Evolutionary conservation across 2,329 filamentous ascomycete genomes (phyloP).

Genomic region (Monilinia fructicola): DNA sequence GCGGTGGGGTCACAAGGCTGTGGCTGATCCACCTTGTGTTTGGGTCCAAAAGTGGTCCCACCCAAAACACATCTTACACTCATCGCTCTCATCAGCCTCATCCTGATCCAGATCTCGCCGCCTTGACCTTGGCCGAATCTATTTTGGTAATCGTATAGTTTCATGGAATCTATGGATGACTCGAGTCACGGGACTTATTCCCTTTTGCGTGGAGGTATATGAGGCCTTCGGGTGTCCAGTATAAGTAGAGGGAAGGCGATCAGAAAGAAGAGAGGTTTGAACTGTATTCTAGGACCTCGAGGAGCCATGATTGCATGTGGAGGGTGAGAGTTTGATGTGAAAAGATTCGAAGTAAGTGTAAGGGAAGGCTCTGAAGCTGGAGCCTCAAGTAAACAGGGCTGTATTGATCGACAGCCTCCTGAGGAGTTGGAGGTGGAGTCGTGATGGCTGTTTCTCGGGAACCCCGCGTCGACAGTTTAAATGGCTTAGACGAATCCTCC

Average conservation of each 20-base stretch:
- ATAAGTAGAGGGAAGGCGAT: conserved; percentile 5
- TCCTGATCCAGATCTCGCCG: background rate
- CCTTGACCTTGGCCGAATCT: background rate
- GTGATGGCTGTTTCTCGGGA: conserved; percentile 6
- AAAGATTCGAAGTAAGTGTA: background rate
- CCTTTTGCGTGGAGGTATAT: background rate
- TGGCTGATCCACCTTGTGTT: conserved; percentile 8
- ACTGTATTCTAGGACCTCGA: background rate
- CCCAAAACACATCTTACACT: background rate
- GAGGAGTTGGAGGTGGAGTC: background rate
- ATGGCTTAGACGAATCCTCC: background rate
- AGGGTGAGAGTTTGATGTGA: background rate
- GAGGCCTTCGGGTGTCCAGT: background rate
- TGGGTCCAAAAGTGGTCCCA: background rate
- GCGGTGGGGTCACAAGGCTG: background rate
- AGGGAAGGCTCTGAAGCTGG: background rate
- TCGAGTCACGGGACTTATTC: background rate
- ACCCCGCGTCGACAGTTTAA: background rate
- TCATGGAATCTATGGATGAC: background rate
- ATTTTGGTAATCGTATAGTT: background rate
- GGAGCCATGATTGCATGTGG: background rate
- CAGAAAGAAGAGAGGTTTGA: background rate
- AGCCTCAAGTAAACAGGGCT: background rate
- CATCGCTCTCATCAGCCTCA: conserved; percentile 5
- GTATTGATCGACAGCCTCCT: conserved; percentile 5